Percentiles rank a stretch among this genome's conserved stretches.
These are phyloP conservation scores for Ephemerocybe angulata DNA, from an alignment of 768 basidiomycete species.

Conservation along the genomic window DNA sequence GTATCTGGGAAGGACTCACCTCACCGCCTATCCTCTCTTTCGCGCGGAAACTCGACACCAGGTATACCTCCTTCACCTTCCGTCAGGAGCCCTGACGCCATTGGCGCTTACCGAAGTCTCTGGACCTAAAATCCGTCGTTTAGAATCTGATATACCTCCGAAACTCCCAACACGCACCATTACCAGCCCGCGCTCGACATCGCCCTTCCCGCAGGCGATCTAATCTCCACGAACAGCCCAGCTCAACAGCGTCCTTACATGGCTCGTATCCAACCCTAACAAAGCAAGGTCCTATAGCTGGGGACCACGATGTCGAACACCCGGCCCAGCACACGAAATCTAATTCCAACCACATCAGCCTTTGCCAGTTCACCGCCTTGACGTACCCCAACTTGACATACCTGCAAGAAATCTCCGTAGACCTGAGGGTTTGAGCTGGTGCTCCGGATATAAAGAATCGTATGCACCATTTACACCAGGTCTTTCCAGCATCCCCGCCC, in stretches of 20 bases:
- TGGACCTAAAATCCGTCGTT: conserved; percentile 3
- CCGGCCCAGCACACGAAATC: not conserved
- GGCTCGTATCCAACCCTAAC: conserved; percentile 28
- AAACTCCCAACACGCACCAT: conserved; percentile 34
- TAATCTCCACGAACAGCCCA: conserved; percentile 36
- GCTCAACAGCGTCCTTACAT: conserved; percentile 28
- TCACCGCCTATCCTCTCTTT: conserved; percentile 5
- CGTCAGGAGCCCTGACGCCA: no score
- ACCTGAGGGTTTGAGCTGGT: conserved; percentile 26
- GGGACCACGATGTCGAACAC: conserved; percentile 39
- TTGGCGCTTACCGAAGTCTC: not conserved
- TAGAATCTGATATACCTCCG: conserved; percentile 36
- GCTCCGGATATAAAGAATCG: conserved; percentile 36
- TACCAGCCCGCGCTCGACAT: conserved; percentile 30
- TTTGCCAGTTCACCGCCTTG: conserved; percentile 7
- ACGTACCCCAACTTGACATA: conserved; percentile 32
- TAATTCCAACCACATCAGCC: conserved; percentile 3
- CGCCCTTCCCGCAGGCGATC: conserved; percentile 39
- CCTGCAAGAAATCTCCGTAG: conserved; percentile 31
- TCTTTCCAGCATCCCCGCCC: conserved; percentile 36
- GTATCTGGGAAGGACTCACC: conserved; percentile 1
- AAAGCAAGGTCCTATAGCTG: conserved; percentile 42
- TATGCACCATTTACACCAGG: conserved; percentile 34
- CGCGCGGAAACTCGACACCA: not conserved
- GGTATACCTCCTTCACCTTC: not conserved